A percentile compares a stretch with the other conserved stretches of the same genome.
Evolutionary conservation across 1,284 basidiomycete species (phyloP).

Genomic region (Coniferiporia sulphurascens): DNA sequence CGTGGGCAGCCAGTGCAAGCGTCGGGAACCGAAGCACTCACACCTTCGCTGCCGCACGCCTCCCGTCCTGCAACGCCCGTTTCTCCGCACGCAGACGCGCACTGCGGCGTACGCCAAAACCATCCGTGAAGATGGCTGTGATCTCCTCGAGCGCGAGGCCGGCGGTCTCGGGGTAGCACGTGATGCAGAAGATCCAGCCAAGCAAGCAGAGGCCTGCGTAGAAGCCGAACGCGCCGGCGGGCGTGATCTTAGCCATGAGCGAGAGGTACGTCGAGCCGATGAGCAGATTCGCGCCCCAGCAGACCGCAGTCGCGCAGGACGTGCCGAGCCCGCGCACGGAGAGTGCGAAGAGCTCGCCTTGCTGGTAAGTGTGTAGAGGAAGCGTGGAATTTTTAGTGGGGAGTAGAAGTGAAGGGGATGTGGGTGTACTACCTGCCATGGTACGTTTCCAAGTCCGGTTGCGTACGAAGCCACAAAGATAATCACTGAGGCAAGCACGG

Average conservation of each 20-base stretch:
- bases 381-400: background rate
- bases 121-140: slow-evolving; percentile 49
- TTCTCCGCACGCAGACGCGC: slow-evolving; percentile 41
- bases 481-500: slow-evolving; percentile 78
- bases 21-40: background rate
- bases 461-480: slow-evolving; percentile 82
- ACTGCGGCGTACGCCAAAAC: slow-evolving; percentile 57
- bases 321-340: slow-evolving; percentile 77
- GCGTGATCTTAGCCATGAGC: slow-evolving; percentile 71
- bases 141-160: slow-evolving; percentile 78
- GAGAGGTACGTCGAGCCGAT: slow-evolving; percentile 78
- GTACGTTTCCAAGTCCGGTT: slow-evolving; percentile 72
- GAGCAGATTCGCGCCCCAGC: slow-evolving; percentile 78
- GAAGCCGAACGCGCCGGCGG: slow-evolving; percentile 76
- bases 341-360: slow-evolving; percentile 10
- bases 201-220: slow-evolving; percentile 72
- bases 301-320: slow-evolving; percentile 73
- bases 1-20: background rate
- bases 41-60: background rate
- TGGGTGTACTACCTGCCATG: slow-evolving; percentile 52
- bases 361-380: background rate
- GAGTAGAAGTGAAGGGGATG: background rate
- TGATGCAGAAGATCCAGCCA: slow-evolving; percentile 65
- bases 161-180: slow-evolving; percentile 74
- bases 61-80: slow-evolving; percentile 25